A percentile compares a stretch with the other conserved stretches of the same genome.
These are phyloP conservation scores for Candida verbasci DNA, from an alignment of 805 yeast species.

Conservation along the genomic window DNA sequence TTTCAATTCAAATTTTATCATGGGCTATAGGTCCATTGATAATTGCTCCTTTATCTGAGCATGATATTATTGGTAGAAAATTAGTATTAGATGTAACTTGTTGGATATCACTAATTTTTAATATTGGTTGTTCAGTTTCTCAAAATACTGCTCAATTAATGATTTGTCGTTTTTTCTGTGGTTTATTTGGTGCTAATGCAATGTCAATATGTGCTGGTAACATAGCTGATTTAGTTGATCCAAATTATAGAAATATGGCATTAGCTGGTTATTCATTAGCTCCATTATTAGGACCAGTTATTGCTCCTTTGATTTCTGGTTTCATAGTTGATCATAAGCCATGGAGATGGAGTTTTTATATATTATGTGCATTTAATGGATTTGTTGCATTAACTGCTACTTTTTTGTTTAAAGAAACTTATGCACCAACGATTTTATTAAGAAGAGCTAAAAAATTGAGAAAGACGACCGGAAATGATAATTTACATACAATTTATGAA, in stretches of 20 bases:
- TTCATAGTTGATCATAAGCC: conserved; percentile 25
- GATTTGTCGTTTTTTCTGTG: conserved; percentile 31
- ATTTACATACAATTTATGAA: conserved; percentile 36
- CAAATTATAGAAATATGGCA: conserved; percentile 26
- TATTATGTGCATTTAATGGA: conserved; percentile 32
- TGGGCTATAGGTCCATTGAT: conserved; percentile 39
- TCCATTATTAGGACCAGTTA: conserved; percentile 36
- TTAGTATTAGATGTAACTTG: conserved; percentile 28
- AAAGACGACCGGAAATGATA: conserved; percentile 29
- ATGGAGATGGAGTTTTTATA: conserved; percentile 37
- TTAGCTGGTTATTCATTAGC: conserved; percentile 34
- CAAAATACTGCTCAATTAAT: conserved; percentile 29
- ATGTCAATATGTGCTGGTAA: conserved; percentile 38
- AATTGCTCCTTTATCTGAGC: conserved; percentile 37
- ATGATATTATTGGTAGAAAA: conserved; percentile 32
- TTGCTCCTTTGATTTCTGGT: conserved; percentile 35
- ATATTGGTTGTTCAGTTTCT: conserved; percentile 34
- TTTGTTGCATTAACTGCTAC: conserved; percentile 28
- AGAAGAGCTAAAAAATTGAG: conserved; percentile 24
- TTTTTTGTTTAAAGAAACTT: conserved; percentile 30
- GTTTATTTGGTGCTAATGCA: conserved; percentile 35
- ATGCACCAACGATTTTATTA: conserved; percentile 29
- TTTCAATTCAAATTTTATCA: conserved; percentile 34
- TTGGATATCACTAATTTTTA: conserved; percentile 31
- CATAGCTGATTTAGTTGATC: conserved; percentile 33